Percentiles rank a stretch among this genome's conserved stretches.
These are phyloP conservation scores for Adansonia gregorii DNA, from an alignment of 441 rosid genomes.

Conservation along the genomic window DNA sequence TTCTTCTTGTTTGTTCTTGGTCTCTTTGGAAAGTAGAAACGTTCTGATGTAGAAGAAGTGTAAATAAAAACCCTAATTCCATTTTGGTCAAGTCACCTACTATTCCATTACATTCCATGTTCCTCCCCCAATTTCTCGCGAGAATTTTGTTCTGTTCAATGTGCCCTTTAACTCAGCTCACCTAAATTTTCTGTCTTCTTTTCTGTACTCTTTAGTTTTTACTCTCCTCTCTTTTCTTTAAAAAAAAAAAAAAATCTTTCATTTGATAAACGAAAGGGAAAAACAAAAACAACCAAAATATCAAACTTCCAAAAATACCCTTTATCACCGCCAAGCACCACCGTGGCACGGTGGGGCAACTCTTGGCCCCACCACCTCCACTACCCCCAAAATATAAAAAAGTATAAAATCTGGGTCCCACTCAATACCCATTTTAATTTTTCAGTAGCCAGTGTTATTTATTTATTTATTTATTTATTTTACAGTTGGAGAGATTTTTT, in stretches of 20 bases:
- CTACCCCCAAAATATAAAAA: neutral
- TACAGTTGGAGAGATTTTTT: neutral
- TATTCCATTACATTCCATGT: neutral
- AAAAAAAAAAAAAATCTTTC: neutral
- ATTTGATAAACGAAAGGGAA: neutral
- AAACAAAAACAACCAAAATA: neutral
- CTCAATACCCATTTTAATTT: neutral
- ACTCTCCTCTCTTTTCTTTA: neutral
- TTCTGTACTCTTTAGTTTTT: neutral
- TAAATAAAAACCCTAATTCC: neutral
- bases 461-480: neutral
- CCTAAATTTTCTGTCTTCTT: neutral
- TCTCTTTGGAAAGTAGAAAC: neutral
- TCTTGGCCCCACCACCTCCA: conserved; percentile 28
- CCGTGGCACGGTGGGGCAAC: conserved; percentile 28
- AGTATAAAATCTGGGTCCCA: conserved; percentile 1
- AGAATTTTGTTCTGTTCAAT: neutral
- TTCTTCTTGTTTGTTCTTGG: neutral
- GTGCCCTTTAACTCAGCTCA: neutral
- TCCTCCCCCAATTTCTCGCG: conserved; percentile 21
- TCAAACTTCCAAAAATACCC: conserved; percentile 27
- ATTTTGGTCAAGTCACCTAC: conserved; percentile 21
- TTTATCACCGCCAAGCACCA: neutral
- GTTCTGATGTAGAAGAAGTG: neutral
- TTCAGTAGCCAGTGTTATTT: neutral